A percentile compares a stretch with the other conserved stretches of the same genome.
phyloP scores from a whole-genome alignment of 371 early-diverging fungal species.

The Circinella minor region DNA sequence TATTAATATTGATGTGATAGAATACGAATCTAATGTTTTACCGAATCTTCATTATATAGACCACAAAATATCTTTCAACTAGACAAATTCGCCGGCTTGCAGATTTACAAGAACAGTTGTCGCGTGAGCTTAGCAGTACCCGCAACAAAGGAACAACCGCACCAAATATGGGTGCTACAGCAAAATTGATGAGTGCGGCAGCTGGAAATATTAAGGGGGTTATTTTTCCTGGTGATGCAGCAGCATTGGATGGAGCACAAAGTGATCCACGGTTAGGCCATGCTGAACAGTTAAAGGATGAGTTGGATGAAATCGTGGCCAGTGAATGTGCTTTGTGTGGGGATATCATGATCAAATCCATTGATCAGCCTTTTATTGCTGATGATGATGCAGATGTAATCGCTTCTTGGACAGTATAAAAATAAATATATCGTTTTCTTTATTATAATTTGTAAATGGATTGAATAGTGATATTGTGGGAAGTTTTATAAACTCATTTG shows the following conservation, averaged over 20 bases:
- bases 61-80: slow-evolving; percentile 32
- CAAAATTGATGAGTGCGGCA: slow-evolving; percentile 41
- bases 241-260: slow-evolving; percentile 23
- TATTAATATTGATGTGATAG: background rate
- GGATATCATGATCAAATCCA: slow-evolving; percentile 84
- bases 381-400: slow-evolving; percentile 57
- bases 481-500: background rate
- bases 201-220: slow-evolving; percentile 37
- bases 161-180: slow-evolving; percentile 27
- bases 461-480: background rate
- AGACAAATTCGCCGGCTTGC: slow-evolving; percentile 44
- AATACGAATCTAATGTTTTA: background rate
- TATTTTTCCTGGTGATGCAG: slow-evolving; percentile 34
- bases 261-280: slow-evolving; percentile 44
- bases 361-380: slow-evolving; percentile 75
- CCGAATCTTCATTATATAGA: slow-evolving; percentile 22
- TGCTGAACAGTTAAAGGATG: slow-evolving; percentile 60
- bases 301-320: slow-evolving; percentile 83
- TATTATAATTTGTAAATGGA: background rate
- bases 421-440: background rate
- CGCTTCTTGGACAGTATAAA: slow-evolving; percentile 62
- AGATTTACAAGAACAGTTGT: slow-evolving; percentile 64
- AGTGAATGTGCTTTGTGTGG: slow-evolving; percentile 89
- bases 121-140: slow-evolving; percentile 34
- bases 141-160: slow-evolving; percentile 9